Evolutionary conservation across 2,329 filamentous ascomycete genomes (phyloP).

Genomic region (Simplicillium sp.): DNA sequence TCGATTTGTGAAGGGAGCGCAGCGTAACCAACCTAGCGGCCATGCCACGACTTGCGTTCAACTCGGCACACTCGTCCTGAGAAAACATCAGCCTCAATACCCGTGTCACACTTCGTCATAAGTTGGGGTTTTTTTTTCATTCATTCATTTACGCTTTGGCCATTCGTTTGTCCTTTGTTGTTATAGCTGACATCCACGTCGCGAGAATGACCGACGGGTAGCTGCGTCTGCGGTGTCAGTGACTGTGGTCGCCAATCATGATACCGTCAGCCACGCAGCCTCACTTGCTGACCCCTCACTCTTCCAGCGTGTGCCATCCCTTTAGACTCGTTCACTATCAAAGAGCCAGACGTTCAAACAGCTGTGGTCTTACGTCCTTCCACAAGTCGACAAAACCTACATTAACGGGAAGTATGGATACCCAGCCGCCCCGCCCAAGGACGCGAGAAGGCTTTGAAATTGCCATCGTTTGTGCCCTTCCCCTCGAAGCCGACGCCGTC

Average conservation of each 20-base stretch:
- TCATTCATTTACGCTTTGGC: no score
- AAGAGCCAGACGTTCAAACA: neutral
- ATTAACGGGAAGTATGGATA: neutral
- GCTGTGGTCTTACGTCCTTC: neutral
- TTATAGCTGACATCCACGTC: no score
- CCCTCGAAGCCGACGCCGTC: neutral
- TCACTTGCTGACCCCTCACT: neutral
- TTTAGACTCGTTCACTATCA: neutral
- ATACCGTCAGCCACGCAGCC: neutral
- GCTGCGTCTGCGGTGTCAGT: neutral
- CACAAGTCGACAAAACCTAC: neutral
- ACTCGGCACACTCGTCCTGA: no score
- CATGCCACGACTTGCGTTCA: no score
- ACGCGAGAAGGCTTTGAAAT: neutral
- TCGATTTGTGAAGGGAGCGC: no score
- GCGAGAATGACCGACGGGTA: no score
- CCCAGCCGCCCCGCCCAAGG: neutral
- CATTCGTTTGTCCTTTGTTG: no score
- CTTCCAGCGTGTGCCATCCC: neutral
- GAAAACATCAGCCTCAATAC: no score
- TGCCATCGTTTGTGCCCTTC: neutral
- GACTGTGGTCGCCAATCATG: neutral
- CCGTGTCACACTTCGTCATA: no score
- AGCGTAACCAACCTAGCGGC: no score
- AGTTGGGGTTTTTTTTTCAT: no score